Base-by-base conservation (phyloP, 768 basidiomycete genomes). In the Candolleomyces eurysporus region DNA sequence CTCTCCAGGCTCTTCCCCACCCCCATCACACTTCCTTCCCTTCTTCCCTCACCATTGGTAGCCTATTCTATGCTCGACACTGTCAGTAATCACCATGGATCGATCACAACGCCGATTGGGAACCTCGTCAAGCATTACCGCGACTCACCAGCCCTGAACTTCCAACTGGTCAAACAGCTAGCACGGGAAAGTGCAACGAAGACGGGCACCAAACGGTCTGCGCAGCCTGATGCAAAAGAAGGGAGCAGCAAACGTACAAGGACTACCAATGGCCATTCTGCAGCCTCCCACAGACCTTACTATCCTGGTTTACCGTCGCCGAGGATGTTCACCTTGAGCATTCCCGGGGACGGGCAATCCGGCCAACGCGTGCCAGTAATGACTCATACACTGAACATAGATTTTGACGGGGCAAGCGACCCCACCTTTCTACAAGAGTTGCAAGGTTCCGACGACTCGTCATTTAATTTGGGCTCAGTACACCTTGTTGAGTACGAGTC, bases 361-460 rank as follows among this genome's bases (percentile, higher is more conserved):
- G 11, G 9, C 39, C 58, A 68, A 59, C 36, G 42, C 7, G 60
- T 73, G 2, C 69, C 71, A 10, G 64, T 73, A n/a, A 60, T 73
- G 48, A 68, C 65, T n/a, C 75, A 78, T 64, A 64, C 68, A 9
- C 68, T 84, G 52, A 71, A 79, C 45, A 72, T 86, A 56, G 73
- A 75, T n/a, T 85, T 80, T 64, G 75, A 74, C 7, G 63, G 61
- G 31, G 60, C 53, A 17, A 74, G 74, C 59, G 75, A 76, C 61
- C 58, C 65, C 42, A 65, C 66, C 5, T 63, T 79, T 5, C 43
- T 56, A 16, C 61, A 71, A 9, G 62, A 70, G 8, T 46, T 80
- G 16, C 59, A 63, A 21, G 58, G 65, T 5, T 52, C 76, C 7
- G 68, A 66, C 52, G 61, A 48, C 26, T 55, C 65, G 4, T 65